A percentile compares a stretch with the other conserved stretches of the same genome.
Conservation (phyloP, 2,329 filamentous ascomycete genomes). For the Arthrobotrys conoides region DNA sequence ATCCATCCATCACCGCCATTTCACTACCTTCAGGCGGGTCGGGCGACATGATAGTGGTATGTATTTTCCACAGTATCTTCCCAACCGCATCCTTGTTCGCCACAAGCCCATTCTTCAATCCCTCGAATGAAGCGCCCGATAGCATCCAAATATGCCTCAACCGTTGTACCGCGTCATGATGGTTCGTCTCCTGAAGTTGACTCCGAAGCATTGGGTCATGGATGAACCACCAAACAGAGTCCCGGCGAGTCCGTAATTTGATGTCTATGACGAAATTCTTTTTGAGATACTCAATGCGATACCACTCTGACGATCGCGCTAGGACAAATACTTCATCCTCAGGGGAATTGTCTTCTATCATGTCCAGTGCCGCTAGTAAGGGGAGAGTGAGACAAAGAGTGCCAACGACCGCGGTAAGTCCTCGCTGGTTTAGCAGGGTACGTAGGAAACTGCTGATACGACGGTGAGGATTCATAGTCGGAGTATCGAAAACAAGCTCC, state of each 20-base stretch:
- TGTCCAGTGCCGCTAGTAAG: conserved; percentile 75
- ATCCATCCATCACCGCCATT: conserved; percentile 28
- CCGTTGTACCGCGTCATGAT: conserved; percentile 60
- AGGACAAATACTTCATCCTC: conserved; percentile 71
- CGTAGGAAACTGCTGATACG: conserved; percentile 75
- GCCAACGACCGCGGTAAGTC: conserved; percentile 72
- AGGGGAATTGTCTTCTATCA: conserved; percentile 73
- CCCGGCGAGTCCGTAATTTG: conserved; percentile 70
- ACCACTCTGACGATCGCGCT: conserved; percentile 73
- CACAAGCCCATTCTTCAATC: conserved; percentile 64
- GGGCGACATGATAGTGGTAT: conserved; percentile 61
- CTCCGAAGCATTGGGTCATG: conserved; percentile 64
- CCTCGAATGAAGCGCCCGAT: conserved; percentile 64
- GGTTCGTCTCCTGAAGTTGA: conserved; percentile 57
- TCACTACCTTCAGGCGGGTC: conserved; percentile 25
- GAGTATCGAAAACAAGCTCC: conserved; percentile 73
- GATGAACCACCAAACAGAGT: conserved; percentile 72
- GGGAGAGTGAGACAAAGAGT: conserved; percentile 76
- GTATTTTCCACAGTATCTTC: conserved; percentile 63
- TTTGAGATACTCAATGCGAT: conserved; percentile 71
- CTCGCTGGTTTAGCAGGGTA: conserved; percentile 72
- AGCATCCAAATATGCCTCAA: conserved; percentile 63
- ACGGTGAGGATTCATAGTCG: conserved; percentile 76
- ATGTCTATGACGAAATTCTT: conserved; percentile 71
- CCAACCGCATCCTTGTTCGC: conserved; percentile 63